phyloP scores from a whole-genome alignment of 2,329 filamentous ascomycete genomes.

The Dothideomycetidae sp. region DNA sequence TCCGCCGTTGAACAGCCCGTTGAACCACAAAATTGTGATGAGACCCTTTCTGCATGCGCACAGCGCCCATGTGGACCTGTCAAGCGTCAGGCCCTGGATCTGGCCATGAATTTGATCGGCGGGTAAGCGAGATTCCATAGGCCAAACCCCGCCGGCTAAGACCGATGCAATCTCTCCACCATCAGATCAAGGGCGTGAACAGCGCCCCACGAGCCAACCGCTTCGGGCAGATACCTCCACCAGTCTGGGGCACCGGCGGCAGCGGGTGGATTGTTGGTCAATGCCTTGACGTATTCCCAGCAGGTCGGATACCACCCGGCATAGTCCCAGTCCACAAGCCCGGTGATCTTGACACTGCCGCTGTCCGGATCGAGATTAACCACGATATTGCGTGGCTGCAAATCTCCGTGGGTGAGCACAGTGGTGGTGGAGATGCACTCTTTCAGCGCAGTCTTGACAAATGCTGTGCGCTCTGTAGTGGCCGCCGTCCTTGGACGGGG shows the following conservation, averaged over 20 bases:
- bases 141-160: too few species aligned
- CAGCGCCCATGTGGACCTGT: too few species aligned
- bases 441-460: background rate
- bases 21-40: too few species aligned
- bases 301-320: background rate
- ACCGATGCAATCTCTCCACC: background rate
- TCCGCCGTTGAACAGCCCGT: too few species aligned
- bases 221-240: background rate
- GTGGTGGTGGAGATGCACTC: background rate
- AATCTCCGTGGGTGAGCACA: conserved; percentile 3
- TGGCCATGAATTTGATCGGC: too few species aligned
- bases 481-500: background rate
- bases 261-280: background rate
- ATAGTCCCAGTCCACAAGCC: background rate
- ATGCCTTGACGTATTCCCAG: background rate
- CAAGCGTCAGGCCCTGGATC: too few species aligned
- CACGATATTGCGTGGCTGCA: conserved; percentile 5
- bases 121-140: too few species aligned
- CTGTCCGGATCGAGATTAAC: background rate
- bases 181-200: background rate
- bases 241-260: background rate
- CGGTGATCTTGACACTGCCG: background rate
- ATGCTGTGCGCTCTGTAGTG: background rate
- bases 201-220: background rate
- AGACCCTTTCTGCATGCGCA: too few species aligned